Evolutionary conservation across 108 stramenopile genomes (phyloP), one percentile per base, ranked within the genome.

Genomic region (Phaeodactylum tricornutum): DNA sequence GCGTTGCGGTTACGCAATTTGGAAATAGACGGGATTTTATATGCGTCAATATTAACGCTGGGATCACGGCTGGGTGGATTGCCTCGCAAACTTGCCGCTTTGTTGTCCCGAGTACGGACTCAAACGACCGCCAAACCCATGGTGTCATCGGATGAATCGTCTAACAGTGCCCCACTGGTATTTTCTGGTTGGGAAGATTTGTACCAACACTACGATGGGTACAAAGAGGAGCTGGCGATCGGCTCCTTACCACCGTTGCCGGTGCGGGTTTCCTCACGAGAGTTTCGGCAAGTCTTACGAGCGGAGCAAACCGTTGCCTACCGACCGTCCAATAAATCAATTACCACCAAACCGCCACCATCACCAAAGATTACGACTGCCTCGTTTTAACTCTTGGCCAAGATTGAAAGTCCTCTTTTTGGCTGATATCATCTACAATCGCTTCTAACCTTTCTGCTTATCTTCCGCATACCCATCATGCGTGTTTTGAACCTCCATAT

Each of bases 1-100:
- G 61, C 77, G 11, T 9, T 84, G 12, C 58, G 64, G 34, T 43
- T 12, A n/a, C 71, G 87, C 30, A 88, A 81, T 23, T 52, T 88
- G 25, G 47, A 65, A 9, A 61, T 75, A 2, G 79, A 83, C 51
- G 67, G 76, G 14, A 31, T 49, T 0, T 64, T 88, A 5, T 88
- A 88, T 43, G 38, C 87, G 0, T 59, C 77, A 29, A 64, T 74
- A 37, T 41, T 88, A 31, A 32, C 63, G 16, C 59, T 50, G 21
- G 79, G 74, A 22, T 55, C 62, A 23, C 64, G 63, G 20, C 20
- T 74, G 31, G 80, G 81, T 6, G 75, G 77, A 7, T 33, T 77
- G 14, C 56, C 71, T 32, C 69, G 66, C 19, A 67, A 77, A 29
- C 51, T 88, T 28, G 65, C 82, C 9, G 64, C 62, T 20, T 51